Percentiles rank a stretch among this genome's conserved stretches.
Conservation (phyloP, 2,329 filamentous ascomycete species). For the Aspergillus nomiae region DNA sequence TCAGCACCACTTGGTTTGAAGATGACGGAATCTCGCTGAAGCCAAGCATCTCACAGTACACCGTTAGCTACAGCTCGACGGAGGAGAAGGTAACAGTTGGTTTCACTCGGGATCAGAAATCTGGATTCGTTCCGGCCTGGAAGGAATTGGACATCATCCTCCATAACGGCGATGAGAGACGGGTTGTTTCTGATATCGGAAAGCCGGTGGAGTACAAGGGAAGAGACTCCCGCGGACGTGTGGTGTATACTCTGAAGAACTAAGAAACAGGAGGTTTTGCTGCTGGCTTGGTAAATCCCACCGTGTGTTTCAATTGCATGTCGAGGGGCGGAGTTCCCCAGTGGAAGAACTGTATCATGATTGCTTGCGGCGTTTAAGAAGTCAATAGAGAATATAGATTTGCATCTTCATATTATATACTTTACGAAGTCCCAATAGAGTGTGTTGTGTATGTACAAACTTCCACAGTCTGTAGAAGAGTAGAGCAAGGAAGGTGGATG, state of each 20-base stretch:
- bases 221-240: slow-evolving; percentile 28
- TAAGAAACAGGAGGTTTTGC: neutral
- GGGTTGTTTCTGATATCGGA: slow-evolving; percentile 38
- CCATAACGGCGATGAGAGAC: slow-evolving; percentile 52
- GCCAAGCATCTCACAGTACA: slow-evolving; percentile 46
- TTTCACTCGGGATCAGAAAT: slow-evolving; percentile 42
- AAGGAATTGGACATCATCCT: slow-evolving; percentile 53
- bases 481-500: too few relatives aligned
- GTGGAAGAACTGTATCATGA: too few relatives aligned
- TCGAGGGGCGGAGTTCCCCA: too few relatives aligned
- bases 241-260: slow-evolving; percentile 32
- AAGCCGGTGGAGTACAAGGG: slow-evolving; percentile 32
- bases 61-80: slow-evolving; percentile 47
- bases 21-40: slow-evolving; percentile 58
- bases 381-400: too few relatives aligned
- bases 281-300: too few relatives aligned
- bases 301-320: too few relatives aligned
- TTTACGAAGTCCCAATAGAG: too few relatives aligned
- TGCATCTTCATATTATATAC: too few relatives aligned
- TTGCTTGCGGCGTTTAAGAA: too few relatives aligned
- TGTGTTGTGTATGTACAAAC: too few relatives aligned
- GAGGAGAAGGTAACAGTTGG: slow-evolving; percentile 47
- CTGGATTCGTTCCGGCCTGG: slow-evolving; percentile 53
- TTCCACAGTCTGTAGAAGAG: too few relatives aligned
- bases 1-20: slow-evolving; percentile 54